Base-by-base conservation (phyloP, 2,329 filamentous ascomycete species). In the Microcera coccophila region DNA sequence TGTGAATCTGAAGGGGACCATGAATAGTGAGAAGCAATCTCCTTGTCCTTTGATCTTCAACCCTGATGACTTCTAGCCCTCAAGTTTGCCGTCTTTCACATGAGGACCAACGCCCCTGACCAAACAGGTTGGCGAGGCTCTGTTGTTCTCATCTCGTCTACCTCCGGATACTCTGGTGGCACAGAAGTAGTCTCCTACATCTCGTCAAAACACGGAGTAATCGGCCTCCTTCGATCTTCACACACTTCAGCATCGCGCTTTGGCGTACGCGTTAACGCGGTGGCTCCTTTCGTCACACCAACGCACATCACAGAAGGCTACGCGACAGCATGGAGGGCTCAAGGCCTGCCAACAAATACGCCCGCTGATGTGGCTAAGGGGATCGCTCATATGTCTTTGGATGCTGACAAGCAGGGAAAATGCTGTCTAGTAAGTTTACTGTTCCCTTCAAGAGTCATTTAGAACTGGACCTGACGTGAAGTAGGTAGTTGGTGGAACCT, bases 131-230 rank as follows among this genome's bases (percentile, higher is more conserved):
- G 40, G 24, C 47, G 41, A 14, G 52, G 50, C 4, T 54, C 50
- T 20, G 34, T 53, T 2, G 45, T 50, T 15, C 17, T 53, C 7
- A 36, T 51, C 1, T 34, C 45, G 2, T 54, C 50, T 2, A 54
- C 44, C 0, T 54, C 52, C 4, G 52, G 52, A 1, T 54, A 54
- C 37, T 47, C 51, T 42, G 52, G 52, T 12, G 40, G 37, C 11
- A 54, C 49, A 1, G 52, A 39, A 15, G 42, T 47, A 5, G 44
- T 41, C 4, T 40, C 45, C 2, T 54, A 54, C 35, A 36, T 54
- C 11, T 39, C 49, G 2, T 54, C 52, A 2, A 54, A 54, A 29
- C 52, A 54, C 17, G 52, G 49, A 1, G 45, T 54, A 12, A 39
- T 43, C 10, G 52, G 52, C 1, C 45, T 54, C 1, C 32, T 54